Conservation (phyloP, 345 rosid species). For the Melaleuca alternifolia region DNA sequence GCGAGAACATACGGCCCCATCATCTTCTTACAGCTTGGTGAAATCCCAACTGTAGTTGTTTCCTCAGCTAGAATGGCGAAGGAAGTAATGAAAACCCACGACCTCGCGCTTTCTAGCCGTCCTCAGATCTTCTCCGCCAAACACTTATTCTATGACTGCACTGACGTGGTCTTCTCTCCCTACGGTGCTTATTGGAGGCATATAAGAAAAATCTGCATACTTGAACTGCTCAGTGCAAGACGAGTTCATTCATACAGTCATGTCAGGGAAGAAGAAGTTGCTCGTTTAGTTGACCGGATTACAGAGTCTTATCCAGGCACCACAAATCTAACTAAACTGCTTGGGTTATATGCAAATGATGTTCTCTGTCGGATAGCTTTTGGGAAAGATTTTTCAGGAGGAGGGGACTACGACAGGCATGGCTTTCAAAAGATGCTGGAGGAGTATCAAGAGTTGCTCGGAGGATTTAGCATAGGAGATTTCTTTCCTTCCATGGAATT, state of each 20-base stretch:
- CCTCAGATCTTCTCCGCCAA: slow-evolving; percentile 28
- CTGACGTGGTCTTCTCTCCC: slow-evolving; percentile 24
- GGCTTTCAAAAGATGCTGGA: slow-evolving; percentile 43
- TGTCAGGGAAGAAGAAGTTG: slow-evolving; percentile 30
- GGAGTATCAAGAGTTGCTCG: slow-evolving; percentile 27
- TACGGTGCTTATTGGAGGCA: slow-evolving; percentile 30
- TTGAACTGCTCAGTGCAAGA: slow-evolving; percentile 24
- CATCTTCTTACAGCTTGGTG: slow-evolving; percentile 29
- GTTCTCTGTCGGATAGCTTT: slow-evolving; percentile 22
- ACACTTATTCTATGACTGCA: slow-evolving; percentile 23
- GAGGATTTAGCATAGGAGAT: slow-evolving; percentile 23
- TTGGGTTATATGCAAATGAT: slow-evolving; percentile 20
- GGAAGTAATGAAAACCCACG: slow-evolving; percentile 33
- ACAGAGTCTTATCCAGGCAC: slow-evolving; percentile 5
- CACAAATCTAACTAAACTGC: slow-evolving; percentile 13
- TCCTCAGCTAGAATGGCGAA: slow-evolving; percentile 29
- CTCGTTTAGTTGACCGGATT: slow-evolving; percentile 14
- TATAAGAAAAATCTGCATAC: slow-evolving; percentile 23
- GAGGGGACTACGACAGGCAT: slow-evolving; percentile 19
- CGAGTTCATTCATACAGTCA: slow-evolving; percentile 24
- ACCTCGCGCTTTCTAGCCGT: slow-evolving; percentile 21
- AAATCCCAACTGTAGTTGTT: slow-evolving; percentile 30
- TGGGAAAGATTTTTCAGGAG: slow-evolving; percentile 16
- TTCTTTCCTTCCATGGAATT: slow-evolving; percentile 37
- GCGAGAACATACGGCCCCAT: slow-evolving; percentile 22